A percentile compares a stretch with the other conserved stretches of the same genome.
Conservation (phyloP, 176 grass and related monocot genomes). For the Musa beccarii region DNA sequence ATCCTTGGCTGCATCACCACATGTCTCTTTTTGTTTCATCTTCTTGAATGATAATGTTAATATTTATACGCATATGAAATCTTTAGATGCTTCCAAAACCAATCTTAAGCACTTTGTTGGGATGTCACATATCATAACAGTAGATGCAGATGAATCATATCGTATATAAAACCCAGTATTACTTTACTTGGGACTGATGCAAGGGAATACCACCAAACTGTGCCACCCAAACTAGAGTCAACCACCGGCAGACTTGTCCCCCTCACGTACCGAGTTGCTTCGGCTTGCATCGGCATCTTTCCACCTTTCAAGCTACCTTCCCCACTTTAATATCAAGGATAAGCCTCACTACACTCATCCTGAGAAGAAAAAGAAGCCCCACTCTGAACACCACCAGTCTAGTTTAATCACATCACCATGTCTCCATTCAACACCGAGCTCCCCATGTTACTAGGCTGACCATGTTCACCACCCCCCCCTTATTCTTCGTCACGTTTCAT, state of each 20-base stretch:
- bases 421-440: background rate
- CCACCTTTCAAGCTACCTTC: constrained; percentile 1
- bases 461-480: background rate
- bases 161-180: too few species aligned
- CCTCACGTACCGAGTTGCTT: background rate
- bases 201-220: background rate
- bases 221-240: constrained; percentile 8
- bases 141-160: too few species aligned
- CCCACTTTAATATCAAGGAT: background rate
- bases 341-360: background rate
- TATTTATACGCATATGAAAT: too few species aligned
- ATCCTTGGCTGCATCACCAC: too few species aligned
- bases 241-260: background rate
- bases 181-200: background rate
- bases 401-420: background rate
- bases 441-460: background rate
- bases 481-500: background rate
- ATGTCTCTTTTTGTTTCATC: too few species aligned
- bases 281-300: background rate
- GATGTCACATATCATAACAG: too few species aligned
- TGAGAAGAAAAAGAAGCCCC: background rate
- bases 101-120: too few species aligned
- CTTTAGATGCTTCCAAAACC: too few species aligned
- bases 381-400: background rate
- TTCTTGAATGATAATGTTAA: too few species aligned